Evolutionary conservation across 768 basidiomycete species (phyloP).

Genomic region (Cubamyces sp.): DNA sequence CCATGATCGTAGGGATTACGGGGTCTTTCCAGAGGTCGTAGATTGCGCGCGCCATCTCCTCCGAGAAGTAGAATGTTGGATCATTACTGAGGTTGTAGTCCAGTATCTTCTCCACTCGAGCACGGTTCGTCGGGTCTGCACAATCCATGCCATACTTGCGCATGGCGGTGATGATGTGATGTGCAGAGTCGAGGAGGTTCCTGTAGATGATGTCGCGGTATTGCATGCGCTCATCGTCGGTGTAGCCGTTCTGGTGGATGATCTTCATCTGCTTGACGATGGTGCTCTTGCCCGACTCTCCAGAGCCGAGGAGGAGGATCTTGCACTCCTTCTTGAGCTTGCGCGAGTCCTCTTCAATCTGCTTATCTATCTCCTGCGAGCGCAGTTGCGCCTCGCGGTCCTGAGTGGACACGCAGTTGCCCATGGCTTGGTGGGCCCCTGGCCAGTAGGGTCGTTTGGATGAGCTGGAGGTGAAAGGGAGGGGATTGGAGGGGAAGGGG

Average conservation of each 20-base stretch:
- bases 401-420: conserved; percentile 65
- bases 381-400: conserved; percentile 62
- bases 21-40: conserved; percentile 73
- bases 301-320: conserved; percentile 91
- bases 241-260: conserved; percentile 92
- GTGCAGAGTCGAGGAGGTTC: conserved; percentile 88
- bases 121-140: conserved; percentile 65
- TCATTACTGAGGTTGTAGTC: conserved; percentile 56
- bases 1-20: conserved; percentile 52
- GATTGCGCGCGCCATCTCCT: conserved; percentile 73
- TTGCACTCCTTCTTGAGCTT: conserved; percentile 89
- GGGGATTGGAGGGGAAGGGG: conserved; percentile 14
- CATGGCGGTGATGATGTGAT: conserved; percentile 84
- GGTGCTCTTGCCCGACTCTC: conserved; percentile 93
- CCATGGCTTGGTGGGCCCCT: conserved; percentile 47
- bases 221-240: conserved; percentile 70
- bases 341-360: conserved; percentile 84
- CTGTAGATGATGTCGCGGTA: conserved; percentile 82
- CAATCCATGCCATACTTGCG: conserved; percentile 85
- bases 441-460: conserved; percentile 2
- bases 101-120: conserved; percentile 62
- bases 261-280: conserved; percentile 99
- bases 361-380: conserved; percentile 79
- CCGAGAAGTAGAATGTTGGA: conserved; percentile 50
- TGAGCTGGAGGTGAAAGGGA: neutral